Conservation (phyloP, 306 rosid species). For the Chamaecrista fasciculata region DNA sequence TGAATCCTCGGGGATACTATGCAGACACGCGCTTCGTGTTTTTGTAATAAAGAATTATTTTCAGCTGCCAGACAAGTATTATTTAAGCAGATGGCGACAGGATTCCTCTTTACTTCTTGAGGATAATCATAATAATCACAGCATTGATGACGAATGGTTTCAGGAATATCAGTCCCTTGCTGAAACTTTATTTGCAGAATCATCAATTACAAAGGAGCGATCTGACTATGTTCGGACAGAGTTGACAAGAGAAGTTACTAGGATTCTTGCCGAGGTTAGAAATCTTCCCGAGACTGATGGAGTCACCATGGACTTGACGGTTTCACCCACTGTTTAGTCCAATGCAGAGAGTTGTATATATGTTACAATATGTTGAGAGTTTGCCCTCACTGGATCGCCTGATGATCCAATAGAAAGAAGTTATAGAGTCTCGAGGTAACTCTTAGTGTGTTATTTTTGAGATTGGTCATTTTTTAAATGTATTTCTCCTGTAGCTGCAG, state of each 20-base stretch:
- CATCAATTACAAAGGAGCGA: constrained; percentile 77
- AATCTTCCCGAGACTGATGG: constrained; percentile 71
- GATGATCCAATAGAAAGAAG: constrained; percentile 5
- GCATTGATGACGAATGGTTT: constrained; percentile 61
- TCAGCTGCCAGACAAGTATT: constrained; percentile 85
- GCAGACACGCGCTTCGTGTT: constrained; percentile 79
- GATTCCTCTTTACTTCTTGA: constrained; percentile 54
- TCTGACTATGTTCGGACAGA: constrained; percentile 64
- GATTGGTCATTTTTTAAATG: constrained; percentile 8
- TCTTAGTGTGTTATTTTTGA: not conserved
- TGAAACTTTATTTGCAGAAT: constrained; percentile 74
- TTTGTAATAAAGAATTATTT: constrained; percentile 71
- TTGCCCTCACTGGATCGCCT: constrained; percentile 21
- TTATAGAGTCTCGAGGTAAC: not conserved
- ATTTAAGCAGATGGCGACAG: constrained; percentile 67
- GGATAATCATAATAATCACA: constrained; percentile 39
- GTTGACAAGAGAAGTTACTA: constrained; percentile 62
- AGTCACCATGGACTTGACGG: constrained; percentile 59
- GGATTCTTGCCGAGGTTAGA: constrained; percentile 82
- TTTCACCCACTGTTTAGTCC: constrained; percentile 56
- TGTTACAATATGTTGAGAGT: constrained; percentile 19
- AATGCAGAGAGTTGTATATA: constrained; percentile 25
- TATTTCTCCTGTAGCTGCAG: constrained; percentile 4
- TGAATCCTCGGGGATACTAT: constrained; percentile 84
- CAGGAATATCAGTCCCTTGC: constrained; percentile 72